Percentiles rank a stretch among this genome's conserved stretches.
phyloP scores from a whole-genome alignment of 345 rosid species.

The Hibiscus tridactylites region DNA sequence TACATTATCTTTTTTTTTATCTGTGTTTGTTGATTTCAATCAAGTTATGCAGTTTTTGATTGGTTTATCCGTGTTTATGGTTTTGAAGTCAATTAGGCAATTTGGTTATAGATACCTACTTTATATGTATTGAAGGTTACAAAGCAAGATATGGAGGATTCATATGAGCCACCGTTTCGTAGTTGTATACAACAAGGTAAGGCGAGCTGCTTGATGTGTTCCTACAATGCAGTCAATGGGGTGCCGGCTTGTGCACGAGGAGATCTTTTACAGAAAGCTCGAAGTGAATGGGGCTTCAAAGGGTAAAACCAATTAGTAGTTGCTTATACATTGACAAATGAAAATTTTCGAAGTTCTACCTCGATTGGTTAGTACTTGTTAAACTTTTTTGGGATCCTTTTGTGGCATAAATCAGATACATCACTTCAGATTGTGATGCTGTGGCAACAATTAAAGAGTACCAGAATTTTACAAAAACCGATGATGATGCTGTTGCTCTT shows the following conservation, averaged over 20 bases:
- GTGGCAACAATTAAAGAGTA: conserved; percentile 73
- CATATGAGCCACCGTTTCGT: conserved; percentile 74
- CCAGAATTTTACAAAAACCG: conserved; percentile 56
- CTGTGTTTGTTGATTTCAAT: neutral
- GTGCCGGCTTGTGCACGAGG: conserved; percentile 74
- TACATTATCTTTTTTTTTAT: neutral
- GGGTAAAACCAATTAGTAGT: conserved; percentile 37
- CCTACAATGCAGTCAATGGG: conserved; percentile 81
- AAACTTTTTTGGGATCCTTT: neutral
- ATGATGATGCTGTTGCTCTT: conserved; percentile 73
- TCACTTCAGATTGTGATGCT: conserved; percentile 94
- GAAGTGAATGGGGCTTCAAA: conserved; percentile 78
- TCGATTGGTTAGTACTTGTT: neutral
- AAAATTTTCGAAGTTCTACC: neutral
- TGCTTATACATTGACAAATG: neutral
- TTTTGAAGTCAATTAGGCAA: neutral
- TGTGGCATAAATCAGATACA: conserved; percentile 43
- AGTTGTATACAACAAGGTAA: conserved; percentile 68
- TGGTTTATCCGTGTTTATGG: neutral
- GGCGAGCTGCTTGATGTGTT: conserved; percentile 96
- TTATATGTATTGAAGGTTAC: conserved; percentile 44
- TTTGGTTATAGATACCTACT: neutral
- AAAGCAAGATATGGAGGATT: conserved; percentile 77
- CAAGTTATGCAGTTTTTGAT: neutral
- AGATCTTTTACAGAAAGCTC: conserved; percentile 57